Evolutionary conservation across 257 asterid genomes (phyloP).

Genomic region (Eucommia ulmoides): DNA sequence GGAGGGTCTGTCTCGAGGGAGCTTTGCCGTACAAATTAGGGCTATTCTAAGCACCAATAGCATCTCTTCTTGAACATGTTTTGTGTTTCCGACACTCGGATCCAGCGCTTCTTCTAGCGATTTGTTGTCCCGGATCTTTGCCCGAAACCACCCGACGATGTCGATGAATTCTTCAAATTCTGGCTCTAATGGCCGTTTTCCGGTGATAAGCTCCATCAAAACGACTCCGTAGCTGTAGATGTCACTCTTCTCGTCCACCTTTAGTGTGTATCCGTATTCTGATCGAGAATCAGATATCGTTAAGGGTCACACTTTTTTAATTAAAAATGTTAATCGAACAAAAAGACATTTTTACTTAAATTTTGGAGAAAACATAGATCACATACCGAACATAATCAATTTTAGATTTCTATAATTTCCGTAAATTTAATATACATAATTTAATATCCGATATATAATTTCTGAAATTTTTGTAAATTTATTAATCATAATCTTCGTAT

Average conservation of each 20-base stretch:
- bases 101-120: slow-evolving; percentile 28
- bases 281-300: neutral
- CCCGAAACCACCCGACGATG: slow-evolving; percentile 33
- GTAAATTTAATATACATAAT: no score
- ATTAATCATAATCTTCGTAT: no score
- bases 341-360: no score
- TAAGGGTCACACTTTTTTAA: no score
- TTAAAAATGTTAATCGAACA: no score
- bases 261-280: slow-evolving; percentile 58
- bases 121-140: slow-evolving; percentile 21
- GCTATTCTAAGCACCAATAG: slow-evolving; percentile 31
- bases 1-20: slow-evolving; percentile 38
- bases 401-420: no score
- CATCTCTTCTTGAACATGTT: slow-evolving; percentile 44
- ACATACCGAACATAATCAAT: no score
- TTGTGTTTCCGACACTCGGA: slow-evolving; percentile 21
- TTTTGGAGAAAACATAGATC: no score
- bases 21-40: slow-evolving; percentile 32
- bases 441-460: no score
- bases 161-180: slow-evolving; percentile 41
- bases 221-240: slow-evolving; percentile 75
- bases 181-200: slow-evolving; percentile 49
- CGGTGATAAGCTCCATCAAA: slow-evolving; percentile 54
- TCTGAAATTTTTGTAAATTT: no score
- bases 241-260: slow-evolving; percentile 61